phyloP scores from a whole-genome alignment of 345 rosid genomes.

The Eucalyptus marginata region DNA sequence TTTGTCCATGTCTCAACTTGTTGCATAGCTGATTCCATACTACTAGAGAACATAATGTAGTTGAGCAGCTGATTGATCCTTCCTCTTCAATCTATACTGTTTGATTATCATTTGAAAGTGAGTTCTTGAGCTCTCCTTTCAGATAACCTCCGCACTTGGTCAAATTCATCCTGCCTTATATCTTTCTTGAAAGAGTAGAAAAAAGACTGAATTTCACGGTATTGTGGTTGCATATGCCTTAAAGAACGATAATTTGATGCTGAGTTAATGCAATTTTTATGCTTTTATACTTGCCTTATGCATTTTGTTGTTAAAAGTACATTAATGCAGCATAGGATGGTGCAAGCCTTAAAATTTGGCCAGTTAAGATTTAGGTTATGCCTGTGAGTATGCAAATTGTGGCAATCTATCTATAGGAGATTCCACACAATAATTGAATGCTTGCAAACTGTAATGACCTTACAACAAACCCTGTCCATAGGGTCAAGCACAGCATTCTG shows the following conservation, averaged over 20 bases:
- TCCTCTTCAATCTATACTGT: background rate
- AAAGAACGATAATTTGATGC: background rate
- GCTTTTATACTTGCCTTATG: background rate
- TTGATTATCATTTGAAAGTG: background rate
- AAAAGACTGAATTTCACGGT: background rate
- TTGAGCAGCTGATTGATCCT: background rate
- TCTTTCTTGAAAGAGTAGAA: background rate
- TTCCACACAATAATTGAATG: background rate
- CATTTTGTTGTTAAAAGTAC: background rate
- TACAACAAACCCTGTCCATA: background rate
- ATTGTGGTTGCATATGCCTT: background rate
- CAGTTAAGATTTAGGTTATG: background rate
- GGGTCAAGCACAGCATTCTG: background rate
- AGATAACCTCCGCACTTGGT: background rate
- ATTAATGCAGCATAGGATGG: background rate
- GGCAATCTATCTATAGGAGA: background rate
- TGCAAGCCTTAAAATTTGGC: background rate
- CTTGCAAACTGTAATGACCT: background rate
- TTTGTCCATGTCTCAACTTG: background rate
- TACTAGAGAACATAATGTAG: background rate
- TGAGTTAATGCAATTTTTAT: background rate
- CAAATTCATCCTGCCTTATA: background rate
- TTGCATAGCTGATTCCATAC: background rate
- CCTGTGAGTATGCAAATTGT: background rate
- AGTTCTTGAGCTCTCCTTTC: background rate